A percentile compares a stretch with the other conserved stretches of the same genome.
Evolutionary conservation across 2,329 filamentous ascomycete genomes (phyloP).

Genomic region (Chaetomium globosum): DNA sequence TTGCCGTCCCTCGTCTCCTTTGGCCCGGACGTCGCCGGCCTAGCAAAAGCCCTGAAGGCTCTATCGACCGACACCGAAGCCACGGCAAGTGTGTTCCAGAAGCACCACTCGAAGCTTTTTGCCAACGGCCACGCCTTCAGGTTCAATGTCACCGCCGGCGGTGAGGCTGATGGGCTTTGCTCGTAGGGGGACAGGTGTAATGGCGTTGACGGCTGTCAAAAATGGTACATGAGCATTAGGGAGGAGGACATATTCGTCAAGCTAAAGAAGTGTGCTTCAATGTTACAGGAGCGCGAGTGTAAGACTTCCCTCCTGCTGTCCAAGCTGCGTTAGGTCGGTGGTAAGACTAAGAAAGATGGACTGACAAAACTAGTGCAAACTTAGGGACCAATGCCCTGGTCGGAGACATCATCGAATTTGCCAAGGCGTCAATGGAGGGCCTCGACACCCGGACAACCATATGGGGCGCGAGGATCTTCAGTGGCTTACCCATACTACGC

Average conservation of each 20-base stretch:
- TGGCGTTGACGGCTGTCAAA: slow-evolving; percentile 40
- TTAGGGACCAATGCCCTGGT: no score
- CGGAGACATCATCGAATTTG: no score
- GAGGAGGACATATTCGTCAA: slow-evolving; percentile 30
- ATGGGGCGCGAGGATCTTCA: no score
- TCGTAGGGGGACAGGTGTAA: slow-evolving; percentile 43
- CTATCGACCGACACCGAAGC: slow-evolving; percentile 47
- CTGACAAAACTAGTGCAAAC: no score
- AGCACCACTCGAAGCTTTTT: slow-evolving; percentile 41
- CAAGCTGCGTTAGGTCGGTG: no score
- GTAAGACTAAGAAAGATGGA: no score
- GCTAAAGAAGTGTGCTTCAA: slow-evolving; percentile 31
- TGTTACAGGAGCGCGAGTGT: no score
- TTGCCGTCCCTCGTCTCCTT: slow-evolving; percentile 36
- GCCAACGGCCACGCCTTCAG: slow-evolving; percentile 46
- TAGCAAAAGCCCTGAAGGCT: slow-evolving; percentile 38
- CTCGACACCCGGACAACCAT: no score
- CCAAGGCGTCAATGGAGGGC: no score
- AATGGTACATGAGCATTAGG: slow-evolving; percentile 27
- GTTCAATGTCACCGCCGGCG: slow-evolving; percentile 48
- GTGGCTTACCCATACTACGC: no score
- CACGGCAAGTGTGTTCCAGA: slow-evolving; percentile 44
- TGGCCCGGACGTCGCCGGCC: slow-evolving; percentile 37
- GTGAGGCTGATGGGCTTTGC: slow-evolving; percentile 47
- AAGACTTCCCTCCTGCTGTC: no score